Evolutionary conservation across 1,139 yeast species (phyloP).

Genomic region (Diutina ranongensis): DNA sequence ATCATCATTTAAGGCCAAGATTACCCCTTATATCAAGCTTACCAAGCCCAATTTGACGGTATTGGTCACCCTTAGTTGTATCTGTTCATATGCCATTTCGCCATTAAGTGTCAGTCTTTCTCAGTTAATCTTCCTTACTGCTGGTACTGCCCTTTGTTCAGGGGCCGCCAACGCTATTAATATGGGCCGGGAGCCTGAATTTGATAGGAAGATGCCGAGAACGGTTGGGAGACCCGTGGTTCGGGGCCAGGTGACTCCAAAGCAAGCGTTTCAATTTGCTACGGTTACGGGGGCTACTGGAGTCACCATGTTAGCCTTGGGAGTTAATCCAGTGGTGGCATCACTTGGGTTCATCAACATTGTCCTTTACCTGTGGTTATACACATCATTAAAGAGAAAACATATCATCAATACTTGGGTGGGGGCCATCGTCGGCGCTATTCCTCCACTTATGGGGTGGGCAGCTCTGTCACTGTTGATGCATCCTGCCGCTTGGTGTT

Average conservation of each 20-base stretch:
- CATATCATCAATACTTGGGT: conserved; percentile 94
- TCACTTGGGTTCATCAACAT: conserved; percentile 68
- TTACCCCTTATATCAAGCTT: conserved; percentile 57
- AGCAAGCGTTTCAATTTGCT: conserved; percentile 75
- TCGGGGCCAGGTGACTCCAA: conserved; percentile 62
- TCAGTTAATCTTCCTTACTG: conserved; percentile 59
- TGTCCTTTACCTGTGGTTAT: conserved; percentile 74
- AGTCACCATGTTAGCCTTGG: conserved; percentile 51
- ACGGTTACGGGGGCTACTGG: conserved; percentile 64
- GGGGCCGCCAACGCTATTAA: conserved; percentile 95
- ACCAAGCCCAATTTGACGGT: conserved; percentile 86
- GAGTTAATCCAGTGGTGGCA: conserved; percentile 84
- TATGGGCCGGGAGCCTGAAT: conserved; percentile 93
- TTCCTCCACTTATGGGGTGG: conserved; percentile 99
- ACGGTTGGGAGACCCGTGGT: conserved; percentile 89
- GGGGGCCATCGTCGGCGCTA: conserved; percentile 96
- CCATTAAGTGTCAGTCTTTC: conserved; percentile 68
- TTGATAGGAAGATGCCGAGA: conserved; percentile 79
- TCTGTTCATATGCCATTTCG: conserved; percentile 87
- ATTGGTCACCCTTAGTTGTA: conserved; percentile 80
- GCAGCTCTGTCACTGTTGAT: conserved; percentile 77
- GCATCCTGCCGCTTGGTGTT: conserved; percentile 92
- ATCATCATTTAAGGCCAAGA: conserved; percentile 10
- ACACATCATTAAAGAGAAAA: conserved; percentile 80
- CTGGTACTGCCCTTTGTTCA: conserved; percentile 81